Conservation (phyloP, 179 eudicot genomes). For the Monotropa hypopitys region DNA sequence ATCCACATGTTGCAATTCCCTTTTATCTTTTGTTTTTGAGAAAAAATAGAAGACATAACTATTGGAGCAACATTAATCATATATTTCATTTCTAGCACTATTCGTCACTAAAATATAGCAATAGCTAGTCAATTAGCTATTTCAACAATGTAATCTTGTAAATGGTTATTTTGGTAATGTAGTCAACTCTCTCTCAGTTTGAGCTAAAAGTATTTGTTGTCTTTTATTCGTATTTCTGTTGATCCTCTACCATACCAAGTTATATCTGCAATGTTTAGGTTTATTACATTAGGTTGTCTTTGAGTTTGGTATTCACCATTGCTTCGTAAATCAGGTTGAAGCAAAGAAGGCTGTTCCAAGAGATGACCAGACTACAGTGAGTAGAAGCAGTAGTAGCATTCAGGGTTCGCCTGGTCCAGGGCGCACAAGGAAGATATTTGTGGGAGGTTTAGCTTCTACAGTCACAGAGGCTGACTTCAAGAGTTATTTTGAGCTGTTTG, state of each 20-base stretch:
- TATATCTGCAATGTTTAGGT: not conserved
- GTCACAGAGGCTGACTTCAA: slow-evolving; percentile 65
- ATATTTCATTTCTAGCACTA: not conserved
- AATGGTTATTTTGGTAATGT: not conserved
- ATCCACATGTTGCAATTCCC: not conserved
- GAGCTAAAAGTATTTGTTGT: not conserved
- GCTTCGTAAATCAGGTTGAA: slow-evolving; percentile 44
- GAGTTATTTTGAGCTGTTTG: slow-evolving; percentile 66
- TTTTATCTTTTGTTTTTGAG: not conserved
- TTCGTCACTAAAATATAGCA: not conserved
- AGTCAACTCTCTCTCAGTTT: not conserved
- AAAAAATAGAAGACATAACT: not conserved
- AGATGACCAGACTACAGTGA: slow-evolving; percentile 56
- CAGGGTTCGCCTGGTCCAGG: slow-evolving; percentile 64
- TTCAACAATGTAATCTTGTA: not conserved
- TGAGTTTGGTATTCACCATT: slow-evolving; percentile 1
- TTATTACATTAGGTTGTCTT: not conserved
- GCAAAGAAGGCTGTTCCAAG: slow-evolving; percentile 86
- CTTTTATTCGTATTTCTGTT: not conserved
- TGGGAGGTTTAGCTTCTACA: slow-evolving; percentile 76
- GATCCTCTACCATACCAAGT: not conserved
- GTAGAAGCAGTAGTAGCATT: slow-evolving; percentile 59
- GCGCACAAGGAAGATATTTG: slow-evolving; percentile 77
- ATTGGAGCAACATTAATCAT: not conserved
- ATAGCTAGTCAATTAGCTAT: not conserved